phyloP scores from a whole-genome alignment of 225 moss, liverwort and hornwort species.

The Pseudoscleropodium purum region DNA sequence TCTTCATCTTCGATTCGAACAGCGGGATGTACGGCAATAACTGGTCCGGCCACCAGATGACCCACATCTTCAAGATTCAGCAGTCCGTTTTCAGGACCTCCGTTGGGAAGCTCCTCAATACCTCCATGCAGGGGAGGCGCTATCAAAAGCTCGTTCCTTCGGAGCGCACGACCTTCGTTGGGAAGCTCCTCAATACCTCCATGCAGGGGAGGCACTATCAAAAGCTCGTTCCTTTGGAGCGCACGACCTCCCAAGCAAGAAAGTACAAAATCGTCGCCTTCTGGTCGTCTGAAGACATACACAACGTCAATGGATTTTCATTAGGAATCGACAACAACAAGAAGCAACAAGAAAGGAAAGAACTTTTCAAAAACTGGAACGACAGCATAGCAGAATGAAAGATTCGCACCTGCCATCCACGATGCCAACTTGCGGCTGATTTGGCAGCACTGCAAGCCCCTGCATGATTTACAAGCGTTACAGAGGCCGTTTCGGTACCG shows the following conservation, averaged over 20 bases:
- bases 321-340: neutral
- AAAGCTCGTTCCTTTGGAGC: neutral
- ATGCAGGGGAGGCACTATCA: neutral
- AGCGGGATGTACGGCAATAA: neutral
- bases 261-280: neutral
- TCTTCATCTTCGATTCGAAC: neutral
- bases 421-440: slow-evolving; percentile 15
- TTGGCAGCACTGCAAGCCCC: slow-evolving; percentile 8
- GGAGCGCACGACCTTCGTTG: neutral
- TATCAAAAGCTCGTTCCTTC: neutral
- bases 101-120: neutral
- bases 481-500: neutral
- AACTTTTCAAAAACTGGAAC: neutral
- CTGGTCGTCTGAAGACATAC: neutral
- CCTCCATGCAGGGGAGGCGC: neutral
- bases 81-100: neutral
- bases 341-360: neutral
- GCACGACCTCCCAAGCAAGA: neutral
- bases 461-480: neutral
- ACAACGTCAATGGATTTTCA: neutral
- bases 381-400: neutral
- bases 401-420: neutral
- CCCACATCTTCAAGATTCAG: neutral
- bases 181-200: neutral
- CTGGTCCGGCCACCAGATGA: neutral